Percentiles rank a stretch among this genome's conserved stretches.
phyloP scores from a whole-genome alignment of 2,329 filamentous ascomycete genomes.

The Calonectria pteridis region DNA sequence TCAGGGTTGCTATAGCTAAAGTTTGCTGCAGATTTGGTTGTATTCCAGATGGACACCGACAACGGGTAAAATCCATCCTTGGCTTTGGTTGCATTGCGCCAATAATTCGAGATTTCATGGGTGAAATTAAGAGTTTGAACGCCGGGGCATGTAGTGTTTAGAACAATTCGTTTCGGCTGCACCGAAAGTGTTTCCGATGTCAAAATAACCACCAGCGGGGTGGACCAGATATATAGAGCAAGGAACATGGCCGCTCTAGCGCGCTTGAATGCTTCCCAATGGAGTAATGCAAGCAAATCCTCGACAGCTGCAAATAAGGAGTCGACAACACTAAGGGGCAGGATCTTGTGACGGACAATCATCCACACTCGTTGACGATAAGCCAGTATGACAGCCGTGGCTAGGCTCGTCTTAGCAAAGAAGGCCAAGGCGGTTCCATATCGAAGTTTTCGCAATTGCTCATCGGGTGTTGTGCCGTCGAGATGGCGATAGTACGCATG shows the following conservation, averaged over 20 bases:
- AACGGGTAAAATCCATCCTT: conserved; percentile 16
- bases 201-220: conserved; percentile 41
- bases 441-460: conserved; percentile 39
- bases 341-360: conserved; percentile 41
- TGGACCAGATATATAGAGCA: conserved; percentile 43
- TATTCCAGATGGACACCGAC: conserved; percentile 35
- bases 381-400: conserved; percentile 39
- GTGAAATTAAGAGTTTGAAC: conserved; percentile 42
- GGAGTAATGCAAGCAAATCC: conserved; percentile 38
- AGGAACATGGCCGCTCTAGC: conserved; percentile 42
- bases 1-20: conserved; percentile 12
- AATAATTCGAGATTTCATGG: conserved; percentile 34
- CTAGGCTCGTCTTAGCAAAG: conserved; percentile 40
- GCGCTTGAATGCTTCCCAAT: conserved; percentile 40
- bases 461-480: conserved; percentile 25
- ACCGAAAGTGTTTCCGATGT: conserved; percentile 42
- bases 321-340: conserved; percentile 40
- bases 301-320: conserved; percentile 42
- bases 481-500: conserved; percentile 26
- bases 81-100: background rate
- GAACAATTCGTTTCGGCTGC: conserved; percentile 13
- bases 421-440: conserved; percentile 41
- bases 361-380: conserved; percentile 42
- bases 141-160: conserved; percentile 25
- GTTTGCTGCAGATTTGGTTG: no score